Evolutionary conservation across 75 land plant species (phyloP).

Genomic region (Pinus albicaulis): DNA sequence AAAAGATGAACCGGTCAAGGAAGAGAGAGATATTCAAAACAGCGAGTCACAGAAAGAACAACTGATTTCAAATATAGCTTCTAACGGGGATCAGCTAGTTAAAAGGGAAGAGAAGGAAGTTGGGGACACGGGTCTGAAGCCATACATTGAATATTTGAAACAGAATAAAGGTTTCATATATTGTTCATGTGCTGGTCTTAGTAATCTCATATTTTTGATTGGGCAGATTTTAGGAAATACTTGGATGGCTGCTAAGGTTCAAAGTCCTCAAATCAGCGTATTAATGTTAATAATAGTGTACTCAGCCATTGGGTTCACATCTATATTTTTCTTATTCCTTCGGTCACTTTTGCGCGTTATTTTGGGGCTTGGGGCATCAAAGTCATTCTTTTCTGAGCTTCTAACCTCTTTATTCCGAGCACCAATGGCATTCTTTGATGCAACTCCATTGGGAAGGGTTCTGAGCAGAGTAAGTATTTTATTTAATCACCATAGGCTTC

Average conservation of each 20-base stretch:
- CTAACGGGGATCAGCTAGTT: slow-evolving; percentile 1
- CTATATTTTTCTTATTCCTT: slow-evolving; percentile 23
- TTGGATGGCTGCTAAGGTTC: slow-evolving; percentile 74
- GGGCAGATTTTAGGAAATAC: slow-evolving; percentile 51
- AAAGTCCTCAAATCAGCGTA: slow-evolving; percentile 40
- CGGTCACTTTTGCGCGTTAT: slow-evolving; percentile 31
- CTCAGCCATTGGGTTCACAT: slow-evolving; percentile 34
- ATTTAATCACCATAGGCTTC: neutral
- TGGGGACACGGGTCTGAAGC: slow-evolving; percentile 73
- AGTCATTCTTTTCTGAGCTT: slow-evolving; percentile 49
- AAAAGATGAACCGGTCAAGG: neutral
- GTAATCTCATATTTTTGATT: slow-evolving; percentile 38
- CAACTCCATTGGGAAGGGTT: slow-evolving; percentile 87
- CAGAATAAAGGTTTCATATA: slow-evolving; percentile 58
- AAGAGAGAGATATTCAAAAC: slow-evolving; percentile 3
- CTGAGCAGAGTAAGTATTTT: slow-evolving; percentile 65
- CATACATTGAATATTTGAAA: slow-evolving; percentile 70
- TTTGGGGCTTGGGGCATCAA: slow-evolving; percentile 53
- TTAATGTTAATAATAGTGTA: slow-evolving; percentile 59
- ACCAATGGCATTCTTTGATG: slow-evolving; percentile 90
- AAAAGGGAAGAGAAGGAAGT: slow-evolving; percentile 57
- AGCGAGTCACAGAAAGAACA: neutral
- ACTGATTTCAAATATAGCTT: neutral
- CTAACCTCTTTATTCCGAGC: slow-evolving; percentile 68
- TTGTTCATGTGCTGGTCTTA: slow-evolving; percentile 27